These are phyloP conservation scores for Komagataella kurtzmanii DNA, from an alignment of 805 yeast genomes.

Conservation along the genomic window DNA sequence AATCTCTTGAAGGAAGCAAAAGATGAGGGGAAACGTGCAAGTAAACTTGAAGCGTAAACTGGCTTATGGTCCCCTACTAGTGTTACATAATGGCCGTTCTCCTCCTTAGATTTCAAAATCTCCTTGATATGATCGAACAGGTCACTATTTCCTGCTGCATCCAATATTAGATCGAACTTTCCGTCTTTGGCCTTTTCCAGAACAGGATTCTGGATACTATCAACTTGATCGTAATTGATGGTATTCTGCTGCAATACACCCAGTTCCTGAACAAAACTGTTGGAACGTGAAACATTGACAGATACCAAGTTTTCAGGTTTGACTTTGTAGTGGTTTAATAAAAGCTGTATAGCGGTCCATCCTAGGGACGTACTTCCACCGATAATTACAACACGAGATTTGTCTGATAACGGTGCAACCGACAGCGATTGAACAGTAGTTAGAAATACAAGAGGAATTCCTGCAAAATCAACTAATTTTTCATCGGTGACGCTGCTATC, in stretches of 20 bases:
- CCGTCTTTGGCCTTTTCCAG: constrained; percentile 19
- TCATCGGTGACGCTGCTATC: not conserved
- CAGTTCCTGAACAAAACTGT: constrained; percentile 23
- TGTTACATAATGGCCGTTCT: constrained; percentile 36
- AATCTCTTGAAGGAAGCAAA: constrained; percentile 3
- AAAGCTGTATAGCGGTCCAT: constrained; percentile 37
- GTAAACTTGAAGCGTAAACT: constrained; percentile 18
- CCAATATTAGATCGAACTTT: constrained; percentile 49
- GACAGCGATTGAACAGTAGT: constrained; percentile 39
- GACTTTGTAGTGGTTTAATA: constrained; percentile 32
- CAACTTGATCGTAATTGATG: constrained; percentile 41
- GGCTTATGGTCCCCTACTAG: constrained; percentile 42
- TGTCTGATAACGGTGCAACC: constrained; percentile 22
- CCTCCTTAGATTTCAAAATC: constrained; percentile 29
- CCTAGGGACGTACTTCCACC: constrained; percentile 75
- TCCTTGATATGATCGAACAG: constrained; percentile 27
- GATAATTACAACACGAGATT: constrained; percentile 41
- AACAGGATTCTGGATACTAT: constrained; percentile 9
- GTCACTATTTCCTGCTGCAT: constrained; percentile 47
- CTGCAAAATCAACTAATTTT: constrained; percentile 39
- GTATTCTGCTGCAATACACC: constrained; percentile 40
- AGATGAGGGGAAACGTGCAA: constrained; percentile 2
- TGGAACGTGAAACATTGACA: constrained; percentile 38
- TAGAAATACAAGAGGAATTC: constrained; percentile 49
- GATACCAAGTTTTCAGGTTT: constrained; percentile 32